Evolutionary conservation across 805 yeast species (phyloP), one percentile per base, ranked within the genome.

Genomic region (Candida dajiaensis): DNA sequence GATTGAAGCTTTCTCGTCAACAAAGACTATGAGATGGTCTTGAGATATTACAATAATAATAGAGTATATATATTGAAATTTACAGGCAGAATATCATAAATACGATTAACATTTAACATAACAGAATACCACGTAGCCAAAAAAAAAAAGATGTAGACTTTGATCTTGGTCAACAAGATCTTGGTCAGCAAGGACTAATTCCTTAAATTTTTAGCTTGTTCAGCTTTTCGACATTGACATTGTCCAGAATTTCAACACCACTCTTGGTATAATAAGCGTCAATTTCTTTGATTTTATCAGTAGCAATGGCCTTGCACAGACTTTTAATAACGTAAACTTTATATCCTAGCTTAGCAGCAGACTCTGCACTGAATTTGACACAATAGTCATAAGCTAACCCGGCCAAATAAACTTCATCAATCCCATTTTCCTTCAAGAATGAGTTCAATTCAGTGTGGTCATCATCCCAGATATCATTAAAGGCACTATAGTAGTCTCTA

Each of bases 321-420:
- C 78, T 77, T 49, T 71, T 69, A 13, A 88, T 53, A 1, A 92
- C 86, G 44, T 58, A 69, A 0, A 95, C 81, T 2, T 74, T 63
- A 59, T 76, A 89, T 0, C 96, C 96, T 5, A 68, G 48, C 11
- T 61, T 64, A 0, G 74, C 76, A 19, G 89, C 73, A 47, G 90
- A 95, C 21, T 79, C 62, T 0, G 96, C 89, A 0, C 95, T 83
- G 58, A 81, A 74, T 54, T 80, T 66, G 4, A 92, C 97, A 63
- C 98, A 90, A 63, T 70, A 89, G 61, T 90, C 98, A 51, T 81
- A 80, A 0, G 97, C 97, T 19, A 90, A 57, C 0, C 97, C 98
- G 2, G 83, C 92, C 20, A 86, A 74, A 40, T 72, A 79, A 1
- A 89, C 89, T 38, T 80, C 76, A 3, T 76, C 72, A 38, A 88